Evolutionary conservation across 1,139 yeast genomes (phyloP).

Genomic region (Nakaseomyces kungkrabaensis): DNA sequence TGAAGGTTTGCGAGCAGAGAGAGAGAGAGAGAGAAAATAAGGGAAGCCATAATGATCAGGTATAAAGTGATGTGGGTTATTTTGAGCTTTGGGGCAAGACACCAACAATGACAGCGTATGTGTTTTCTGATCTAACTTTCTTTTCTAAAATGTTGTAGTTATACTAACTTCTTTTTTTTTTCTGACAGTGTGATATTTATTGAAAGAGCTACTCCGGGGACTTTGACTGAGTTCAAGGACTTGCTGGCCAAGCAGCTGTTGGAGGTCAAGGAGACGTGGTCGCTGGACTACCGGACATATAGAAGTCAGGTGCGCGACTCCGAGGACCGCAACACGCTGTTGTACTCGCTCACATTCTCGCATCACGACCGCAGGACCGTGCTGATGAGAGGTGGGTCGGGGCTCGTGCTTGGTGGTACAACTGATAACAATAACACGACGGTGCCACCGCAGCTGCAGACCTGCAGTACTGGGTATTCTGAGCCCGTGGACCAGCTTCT

Average conservation of each 20-base stretch:
- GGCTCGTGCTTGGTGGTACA: constrained; percentile 11
- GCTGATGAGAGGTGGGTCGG: constrained; percentile 19
- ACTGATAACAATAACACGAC: constrained; percentile 17
- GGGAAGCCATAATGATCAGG: neutral
- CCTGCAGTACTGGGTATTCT: neutral
- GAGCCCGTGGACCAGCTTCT: constrained; percentile 23
- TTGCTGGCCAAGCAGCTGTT: constrained; percentile 19
- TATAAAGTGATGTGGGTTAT: neutral
- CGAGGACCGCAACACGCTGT: constrained; percentile 16
- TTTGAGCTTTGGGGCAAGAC: neutral
- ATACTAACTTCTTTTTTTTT: neutral
- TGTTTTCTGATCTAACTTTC: neutral
- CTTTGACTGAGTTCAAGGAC: constrained; percentile 26
- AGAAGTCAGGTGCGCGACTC: constrained; percentile 19
- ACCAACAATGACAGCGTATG: neutral
- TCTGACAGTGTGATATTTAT: constrained; percentile 22
- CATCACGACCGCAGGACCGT: constrained; percentile 20
- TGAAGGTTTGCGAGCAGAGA: no score
- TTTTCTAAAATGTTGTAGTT: neutral
- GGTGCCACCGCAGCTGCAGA: neutral
- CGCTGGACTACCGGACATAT: constrained; percentile 25
- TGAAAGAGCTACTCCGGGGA: constrained; percentile 27
- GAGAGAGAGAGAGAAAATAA: no score
- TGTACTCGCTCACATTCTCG: constrained; percentile 23
- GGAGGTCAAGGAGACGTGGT: constrained; percentile 23